Base-by-base conservation (phyloP, 2,329 filamentous ascomycete species). In the Bipolaris victoriae region DNA sequence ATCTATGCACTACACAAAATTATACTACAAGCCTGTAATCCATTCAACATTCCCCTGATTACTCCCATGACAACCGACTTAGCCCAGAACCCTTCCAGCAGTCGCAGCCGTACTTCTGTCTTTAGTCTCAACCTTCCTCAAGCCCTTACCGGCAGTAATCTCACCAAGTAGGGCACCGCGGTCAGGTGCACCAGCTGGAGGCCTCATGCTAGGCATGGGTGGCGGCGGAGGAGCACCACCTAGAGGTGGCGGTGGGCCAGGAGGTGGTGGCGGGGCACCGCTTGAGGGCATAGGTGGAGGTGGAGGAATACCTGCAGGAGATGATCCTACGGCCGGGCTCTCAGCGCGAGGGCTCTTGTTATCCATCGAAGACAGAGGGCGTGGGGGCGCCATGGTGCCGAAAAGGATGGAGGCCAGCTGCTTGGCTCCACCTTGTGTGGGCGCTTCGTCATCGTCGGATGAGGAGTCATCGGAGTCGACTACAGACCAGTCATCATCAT, bases 381-480 rank as follows among this genome's bases (percentile, higher is more conserved):
- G 88, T 13, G 95, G 94, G 37, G 95, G 94, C 9, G 86, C 94
- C 93, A 99, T 98, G 49, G 93, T 97, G 57, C 95, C 94, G 74
- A 99, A 99, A 18, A 99, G 84, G 59, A 97, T 95, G 6, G 91
- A 96, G 15, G 95, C 95, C 36, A 99, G 86, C 68, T 97, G 91
- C 59, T 96, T 95, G 47, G 95, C 95, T 52, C 91, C 91, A 49
- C 90, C 90, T 16, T 91, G 88, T 9, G 88, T 86, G 52, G 92
- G 90, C 54, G 93, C 90, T 54, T 94, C 89, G 35, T 86, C 85
- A n/a, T 88, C 85, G 45, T 87, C 86, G 4, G 78, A 79, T 5
- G 87, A 88, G 50, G 91, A 90, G 52, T 90, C 87, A 18, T 90
- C 88, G 3, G 91, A 94, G 59, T 92, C 92, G 24, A 87, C 87